A percentile compares a stretch with the other conserved stretches of the same genome.
Evolutionary conservation across 768 basidiomycete species (phyloP).

Genomic region (Tylopilus vinaceipallidus): DNA sequence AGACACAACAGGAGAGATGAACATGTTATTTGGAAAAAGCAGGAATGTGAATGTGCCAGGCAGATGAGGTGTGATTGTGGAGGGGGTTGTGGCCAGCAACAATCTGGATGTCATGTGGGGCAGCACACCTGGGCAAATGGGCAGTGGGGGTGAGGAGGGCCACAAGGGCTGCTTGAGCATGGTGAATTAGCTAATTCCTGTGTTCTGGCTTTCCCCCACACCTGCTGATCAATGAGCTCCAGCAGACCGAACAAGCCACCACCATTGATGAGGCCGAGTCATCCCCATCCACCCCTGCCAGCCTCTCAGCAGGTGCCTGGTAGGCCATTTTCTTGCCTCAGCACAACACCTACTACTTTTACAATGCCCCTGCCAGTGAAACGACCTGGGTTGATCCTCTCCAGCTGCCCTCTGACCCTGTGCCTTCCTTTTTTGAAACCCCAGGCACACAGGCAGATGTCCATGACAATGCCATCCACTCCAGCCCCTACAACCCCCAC

Average conservation of each 20-base stretch:
- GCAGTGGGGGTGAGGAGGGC: conserved; percentile 24
- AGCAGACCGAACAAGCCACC: no score
- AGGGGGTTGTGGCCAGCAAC: conserved; percentile 15
- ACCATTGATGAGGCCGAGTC: neutral
- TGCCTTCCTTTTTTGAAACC: conserved; percentile 15
- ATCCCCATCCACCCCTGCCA: conserved; percentile 9
- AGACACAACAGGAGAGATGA: conserved; percentile 23
- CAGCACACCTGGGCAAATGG: conserved; percentile 12
- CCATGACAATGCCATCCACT: conserved; percentile 12
- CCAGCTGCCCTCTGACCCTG: conserved; percentile 33
- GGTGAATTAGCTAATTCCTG: conserved; percentile 14
- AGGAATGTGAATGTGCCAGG: conserved; percentile 12
- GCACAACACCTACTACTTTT: conserved; percentile 84
- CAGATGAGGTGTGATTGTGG: conserved; percentile 21
- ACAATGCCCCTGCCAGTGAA: conserved; percentile 69
- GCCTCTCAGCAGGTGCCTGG: conserved; percentile 47
- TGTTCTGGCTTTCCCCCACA: neutral
- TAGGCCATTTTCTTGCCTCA: conserved; percentile 79
- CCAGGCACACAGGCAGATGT: conserved; percentile 24
- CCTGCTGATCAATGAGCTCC: neutral
- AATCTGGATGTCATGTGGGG: conserved; percentile 15
- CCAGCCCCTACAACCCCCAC: conserved; percentile 31
- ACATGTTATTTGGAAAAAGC: conserved; percentile 16
- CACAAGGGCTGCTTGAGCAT: conserved; percentile 49
- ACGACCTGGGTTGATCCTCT: conserved; percentile 86